Percentiles rank a stretch among this genome's conserved stretches.
Evolutionary conservation across 345 rosid species (phyloP).

Genomic region (Citrus maxima): DNA sequence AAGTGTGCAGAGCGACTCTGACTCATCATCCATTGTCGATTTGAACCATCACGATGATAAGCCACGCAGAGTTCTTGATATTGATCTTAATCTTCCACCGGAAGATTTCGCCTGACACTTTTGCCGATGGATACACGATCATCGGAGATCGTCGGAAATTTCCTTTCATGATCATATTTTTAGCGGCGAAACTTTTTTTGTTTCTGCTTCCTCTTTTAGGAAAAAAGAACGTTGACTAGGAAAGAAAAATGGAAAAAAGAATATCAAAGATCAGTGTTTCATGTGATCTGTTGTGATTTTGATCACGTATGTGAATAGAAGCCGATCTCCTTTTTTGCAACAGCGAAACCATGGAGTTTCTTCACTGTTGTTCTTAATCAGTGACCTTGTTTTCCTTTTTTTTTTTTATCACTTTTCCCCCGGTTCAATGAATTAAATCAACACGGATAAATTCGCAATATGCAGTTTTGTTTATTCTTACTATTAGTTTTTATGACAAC

Average conservation of each 20-base stretch:
- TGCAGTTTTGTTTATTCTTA: background rate
- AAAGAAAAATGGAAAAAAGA: background rate
- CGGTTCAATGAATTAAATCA: conserved; percentile 4
- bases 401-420: too few species aligned
- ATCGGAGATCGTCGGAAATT: background rate
- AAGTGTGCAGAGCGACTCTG: conserved; percentile 52
- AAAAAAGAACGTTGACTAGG: background rate
- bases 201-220: background rate
- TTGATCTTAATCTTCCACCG: conserved; percentile 75
- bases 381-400: background rate
- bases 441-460: background rate
- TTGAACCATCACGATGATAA: conserved; percentile 26
- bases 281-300: conserved; percentile 13
- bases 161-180: background rate
- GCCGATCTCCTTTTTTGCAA: conserved; percentile 32
- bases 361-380: conserved; percentile 26
- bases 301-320: conserved; percentile 24
- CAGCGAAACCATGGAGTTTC: conserved; percentile 16
- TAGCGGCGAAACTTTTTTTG: background rate
- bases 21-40: conserved; percentile 55
- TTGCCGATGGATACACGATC: background rate
- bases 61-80: conserved; percentile 30
- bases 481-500: background rate
- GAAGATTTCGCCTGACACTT: conserved; percentile 38
- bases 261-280: conserved; percentile 8